These are phyloP conservation scores for Stephanodiscus triporus DNA, from an alignment of 108 stramenopile genomes.

Conservation along the genomic window DNA sequence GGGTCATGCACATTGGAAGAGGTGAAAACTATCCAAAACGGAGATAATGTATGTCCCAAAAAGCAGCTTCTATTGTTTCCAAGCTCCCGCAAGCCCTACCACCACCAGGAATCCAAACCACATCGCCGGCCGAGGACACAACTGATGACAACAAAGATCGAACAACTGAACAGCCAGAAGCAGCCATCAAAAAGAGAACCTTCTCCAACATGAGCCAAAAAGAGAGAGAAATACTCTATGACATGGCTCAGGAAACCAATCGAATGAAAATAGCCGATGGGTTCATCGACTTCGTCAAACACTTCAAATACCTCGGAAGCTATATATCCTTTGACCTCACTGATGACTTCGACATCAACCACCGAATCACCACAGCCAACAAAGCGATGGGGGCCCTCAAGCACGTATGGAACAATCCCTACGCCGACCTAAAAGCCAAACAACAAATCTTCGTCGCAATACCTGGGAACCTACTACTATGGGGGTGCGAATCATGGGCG, in stretches of 20 bases:
- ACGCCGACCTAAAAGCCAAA: too few species aligned
- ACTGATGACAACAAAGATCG: neutral
- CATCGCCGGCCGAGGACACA: neutral
- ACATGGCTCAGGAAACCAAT: neutral
- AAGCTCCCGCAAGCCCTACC: too few species aligned
- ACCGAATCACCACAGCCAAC: neutral
- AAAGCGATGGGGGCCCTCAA: neutral
- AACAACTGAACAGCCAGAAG: neutral
- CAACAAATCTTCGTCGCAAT: too few species aligned
- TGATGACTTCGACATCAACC: too few species aligned
- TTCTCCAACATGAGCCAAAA: neutral
- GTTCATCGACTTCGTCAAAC: too few species aligned
- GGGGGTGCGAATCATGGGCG: slow-evolving; percentile 25
- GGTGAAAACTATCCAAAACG: too few species aligned
- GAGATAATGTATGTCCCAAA: too few species aligned
- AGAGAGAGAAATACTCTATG: neutral
- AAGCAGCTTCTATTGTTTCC: too few species aligned
- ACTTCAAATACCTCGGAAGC: too few species aligned
- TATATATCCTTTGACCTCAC: too few species aligned
- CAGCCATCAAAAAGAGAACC: neutral
- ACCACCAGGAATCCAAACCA: neutral
- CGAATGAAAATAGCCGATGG: neutral
- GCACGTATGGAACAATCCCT: too few species aligned
- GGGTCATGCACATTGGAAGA: neutral
- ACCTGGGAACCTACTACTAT: too few species aligned